A percentile compares a stretch with the other conserved stretches of the same genome.
Evolutionary conservation across 495 filamentous ascomycete species (phyloP).

Genomic region (Daldinia concentrica): DNA sequence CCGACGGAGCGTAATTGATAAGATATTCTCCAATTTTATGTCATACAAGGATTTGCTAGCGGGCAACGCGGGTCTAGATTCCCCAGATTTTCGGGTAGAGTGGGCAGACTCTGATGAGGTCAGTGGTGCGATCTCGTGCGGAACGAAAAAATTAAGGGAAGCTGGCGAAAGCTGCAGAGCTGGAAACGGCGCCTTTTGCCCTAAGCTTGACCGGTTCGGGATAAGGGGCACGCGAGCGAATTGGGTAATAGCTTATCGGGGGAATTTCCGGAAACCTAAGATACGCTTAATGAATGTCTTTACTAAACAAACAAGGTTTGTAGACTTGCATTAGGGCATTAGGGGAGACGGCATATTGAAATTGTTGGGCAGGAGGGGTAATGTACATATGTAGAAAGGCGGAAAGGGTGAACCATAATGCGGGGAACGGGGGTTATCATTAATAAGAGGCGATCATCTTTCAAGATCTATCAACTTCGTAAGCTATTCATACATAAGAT

Average conservation of each 20-base stretch:
- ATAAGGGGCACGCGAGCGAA: slow-evolving; percentile 38
- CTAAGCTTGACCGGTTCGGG: slow-evolving; percentile 25
- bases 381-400: too few species aligned
- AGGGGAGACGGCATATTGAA: too few species aligned
- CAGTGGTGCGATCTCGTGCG: slow-evolving; percentile 31
- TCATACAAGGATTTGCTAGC: slow-evolving; percentile 26
- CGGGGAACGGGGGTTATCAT: not conserved
- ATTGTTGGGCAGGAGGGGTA: not conserved
- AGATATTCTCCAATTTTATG: slow-evolving; percentile 35
- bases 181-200: not conserved
- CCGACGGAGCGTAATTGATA: slow-evolving; percentile 16
- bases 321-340: too few species aligned
- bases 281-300: too few species aligned
- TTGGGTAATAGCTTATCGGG: slow-evolving; percentile 14
- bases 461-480: too few species aligned
- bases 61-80: slow-evolving; percentile 34
- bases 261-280: not conserved
- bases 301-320: too few species aligned
- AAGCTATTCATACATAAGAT: too few species aligned
- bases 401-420: not conserved
- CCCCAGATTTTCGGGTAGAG: slow-evolving; percentile 29
- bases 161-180: not conserved
- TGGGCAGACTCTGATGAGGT: slow-evolving; percentile 38
- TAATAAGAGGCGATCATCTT: not conserved
- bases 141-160: slow-evolving; percentile 35